Evolutionary conservation across 257 asterid species (phyloP).

Genomic region (Haberlea rhodopensis): DNA sequence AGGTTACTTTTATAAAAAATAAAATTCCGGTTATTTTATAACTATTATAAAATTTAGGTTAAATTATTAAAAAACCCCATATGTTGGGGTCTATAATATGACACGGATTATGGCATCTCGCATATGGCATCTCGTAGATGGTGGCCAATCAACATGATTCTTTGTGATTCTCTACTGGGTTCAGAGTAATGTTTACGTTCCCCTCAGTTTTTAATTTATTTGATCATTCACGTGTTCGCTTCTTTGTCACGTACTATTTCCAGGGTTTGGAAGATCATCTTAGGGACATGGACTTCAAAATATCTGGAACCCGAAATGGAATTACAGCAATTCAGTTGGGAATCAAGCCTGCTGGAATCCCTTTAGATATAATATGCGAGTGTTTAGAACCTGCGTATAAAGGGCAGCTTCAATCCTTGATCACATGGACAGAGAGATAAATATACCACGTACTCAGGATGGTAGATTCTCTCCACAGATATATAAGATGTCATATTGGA

Average conservation of each 20-base stretch:
- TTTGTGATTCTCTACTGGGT: constrained; percentile 3
- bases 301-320: constrained; percentile 94
- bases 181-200: neutral
- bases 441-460: constrained; percentile 69
- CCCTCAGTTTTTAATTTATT: neutral
- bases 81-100: too few species aligned
- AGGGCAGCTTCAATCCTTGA: constrained; percentile 86
- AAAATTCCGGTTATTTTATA: too few species aligned
- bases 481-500: neutral
- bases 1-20: too few species aligned
- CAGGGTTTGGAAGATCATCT: constrained; percentile 99
- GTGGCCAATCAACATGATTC: neutral
- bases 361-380: constrained; percentile 82
- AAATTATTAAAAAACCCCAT: too few species aligned
- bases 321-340: constrained; percentile 93
- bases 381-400: constrained; percentile 70
- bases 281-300: constrained; percentile 98
- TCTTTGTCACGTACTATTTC: constrained; percentile 19
- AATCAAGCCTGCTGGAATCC: constrained; percentile 97
- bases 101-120: neutral
- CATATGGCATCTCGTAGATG: neutral
- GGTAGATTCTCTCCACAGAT: constrained; percentile 66
- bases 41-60: too few species aligned
- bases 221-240: neutral
- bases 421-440: constrained; percentile 84